phyloP scores from a whole-genome alignment of 2,329 filamentous ascomycete genomes.

The Penicillium hordei region DNA sequence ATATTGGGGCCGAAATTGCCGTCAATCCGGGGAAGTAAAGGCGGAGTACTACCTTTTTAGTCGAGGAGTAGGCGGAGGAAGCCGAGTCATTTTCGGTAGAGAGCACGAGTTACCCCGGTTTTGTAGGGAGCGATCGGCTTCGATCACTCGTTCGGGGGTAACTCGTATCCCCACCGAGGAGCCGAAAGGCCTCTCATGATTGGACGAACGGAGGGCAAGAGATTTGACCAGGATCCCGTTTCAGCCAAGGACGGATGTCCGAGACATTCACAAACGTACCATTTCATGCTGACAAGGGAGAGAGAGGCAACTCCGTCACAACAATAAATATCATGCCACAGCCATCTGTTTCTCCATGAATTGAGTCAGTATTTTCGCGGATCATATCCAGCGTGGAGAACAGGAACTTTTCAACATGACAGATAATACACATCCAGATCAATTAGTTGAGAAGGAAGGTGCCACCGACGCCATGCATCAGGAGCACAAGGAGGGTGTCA shows the following conservation, averaged over 20 bases:
- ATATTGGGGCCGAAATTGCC: background rate
- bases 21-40: background rate
- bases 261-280: background rate
- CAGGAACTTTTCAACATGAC: background rate
- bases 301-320: background rate
- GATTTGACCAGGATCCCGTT: background rate
- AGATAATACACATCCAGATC: background rate
- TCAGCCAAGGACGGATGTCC: slow-evolving; percentile 6
- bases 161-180: background rate
- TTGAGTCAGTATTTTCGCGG: background rate
- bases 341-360: background rate
- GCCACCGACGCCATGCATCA: background rate
- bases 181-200: background rate
- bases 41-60: background rate
- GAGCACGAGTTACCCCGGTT: background rate
- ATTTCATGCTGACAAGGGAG: background rate
- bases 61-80: background rate
- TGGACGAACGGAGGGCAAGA: background rate
- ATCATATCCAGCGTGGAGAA: background rate
- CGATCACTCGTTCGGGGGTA: background rate
- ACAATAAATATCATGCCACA: background rate
- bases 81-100: background rate
- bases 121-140: background rate
- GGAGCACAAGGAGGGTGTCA: slow-evolving; percentile 8
- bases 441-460: slow-evolving; percentile 1